Evolutionary conservation across 441 rosid species (phyloP).

Genomic region (Erodium chrysanthum): DNA sequence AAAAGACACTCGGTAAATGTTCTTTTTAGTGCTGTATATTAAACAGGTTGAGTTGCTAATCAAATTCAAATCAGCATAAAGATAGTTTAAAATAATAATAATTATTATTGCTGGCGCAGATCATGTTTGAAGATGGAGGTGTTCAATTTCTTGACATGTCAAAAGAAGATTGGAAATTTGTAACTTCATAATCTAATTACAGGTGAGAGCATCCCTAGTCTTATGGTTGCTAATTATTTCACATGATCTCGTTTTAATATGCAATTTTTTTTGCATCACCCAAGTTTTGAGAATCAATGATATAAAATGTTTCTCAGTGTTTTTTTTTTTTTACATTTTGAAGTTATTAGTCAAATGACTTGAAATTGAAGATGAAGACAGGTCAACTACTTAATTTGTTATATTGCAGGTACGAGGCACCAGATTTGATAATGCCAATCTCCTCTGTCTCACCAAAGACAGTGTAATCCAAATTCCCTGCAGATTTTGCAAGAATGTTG

Average conservation of each 20-base stretch:
- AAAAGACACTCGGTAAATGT: constrained; percentile 50
- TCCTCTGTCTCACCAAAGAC: not conserved
- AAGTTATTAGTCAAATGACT: not conserved
- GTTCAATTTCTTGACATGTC: constrained; percentile 55
- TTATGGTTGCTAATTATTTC: not conserved
- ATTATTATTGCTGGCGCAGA: constrained; percentile 25
- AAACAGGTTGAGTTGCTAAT: not conserved
- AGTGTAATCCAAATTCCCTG: not conserved
- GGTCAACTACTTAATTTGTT: not conserved
- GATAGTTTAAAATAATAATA: not conserved
- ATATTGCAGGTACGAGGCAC: not conserved
- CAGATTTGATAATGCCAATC: not conserved
- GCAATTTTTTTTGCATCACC: too few species aligned
- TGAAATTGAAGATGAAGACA: not conserved
- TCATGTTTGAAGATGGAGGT: constrained; percentile 65
- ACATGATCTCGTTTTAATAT: too few species aligned
- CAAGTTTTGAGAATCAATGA: too few species aligned
- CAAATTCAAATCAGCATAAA: not conserved
- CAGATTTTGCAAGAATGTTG: not conserved
- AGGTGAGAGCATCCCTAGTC: constrained; percentile 4
- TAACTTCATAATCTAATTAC: constrained; percentile 25
- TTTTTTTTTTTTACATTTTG: not conserved
- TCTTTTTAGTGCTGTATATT: not conserved
- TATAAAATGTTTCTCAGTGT: too few species aligned
- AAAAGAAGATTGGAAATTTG: constrained; percentile 54